These are phyloP conservation scores for Colletotrichum salicis DNA, from an alignment of 2,329 filamentous ascomycete species.

Conservation along the genomic window DNA sequence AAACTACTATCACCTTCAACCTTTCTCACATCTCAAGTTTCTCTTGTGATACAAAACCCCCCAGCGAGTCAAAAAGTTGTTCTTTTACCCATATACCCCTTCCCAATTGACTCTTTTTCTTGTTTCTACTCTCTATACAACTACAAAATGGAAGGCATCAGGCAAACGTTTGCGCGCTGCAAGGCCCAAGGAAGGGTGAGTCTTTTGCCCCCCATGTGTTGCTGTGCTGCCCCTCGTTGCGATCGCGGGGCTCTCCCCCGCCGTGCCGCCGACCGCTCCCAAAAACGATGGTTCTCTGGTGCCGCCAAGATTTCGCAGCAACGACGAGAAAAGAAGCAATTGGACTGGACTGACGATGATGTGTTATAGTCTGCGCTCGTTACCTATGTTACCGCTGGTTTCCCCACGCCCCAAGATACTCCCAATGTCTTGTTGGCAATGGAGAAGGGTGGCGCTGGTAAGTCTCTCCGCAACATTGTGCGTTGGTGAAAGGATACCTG, in stretches of 20 bases:
- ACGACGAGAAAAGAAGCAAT: background rate
- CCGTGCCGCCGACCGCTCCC: background rate
- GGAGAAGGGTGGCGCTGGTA: slow-evolving; percentile 92
- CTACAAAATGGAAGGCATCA: slow-evolving; percentile 65
- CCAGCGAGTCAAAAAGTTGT: slow-evolving; percentile 14
- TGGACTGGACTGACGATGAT: background rate
- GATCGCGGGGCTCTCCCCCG: slow-evolving; percentile 24
- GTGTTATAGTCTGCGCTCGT: slow-evolving; percentile 79
- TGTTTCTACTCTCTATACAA: background rate
- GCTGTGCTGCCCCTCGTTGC: slow-evolving; percentile 41
- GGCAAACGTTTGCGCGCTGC: slow-evolving; percentile 69
- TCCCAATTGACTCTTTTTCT: slow-evolving; percentile 5
- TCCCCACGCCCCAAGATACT: slow-evolving; percentile 83
- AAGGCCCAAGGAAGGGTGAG: slow-evolving; percentile 68
- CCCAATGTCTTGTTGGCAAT: slow-evolving; percentile 86
- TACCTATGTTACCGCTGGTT: slow-evolving; percentile 96
- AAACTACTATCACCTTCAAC: slow-evolving; percentile 21
- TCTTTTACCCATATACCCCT: slow-evolving; percentile 11
- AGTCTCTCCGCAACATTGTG: slow-evolving; percentile 41
- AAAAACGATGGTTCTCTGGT: background rate
- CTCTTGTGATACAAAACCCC: background rate
- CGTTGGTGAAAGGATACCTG: background rate
- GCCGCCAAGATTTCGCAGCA: background rate
- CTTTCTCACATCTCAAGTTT: background rate
- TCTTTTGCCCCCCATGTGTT: slow-evolving; percentile 33